Conservation (phyloP, 2,329 filamentous ascomycete species). For the Penicillium oxalicum region DNA sequence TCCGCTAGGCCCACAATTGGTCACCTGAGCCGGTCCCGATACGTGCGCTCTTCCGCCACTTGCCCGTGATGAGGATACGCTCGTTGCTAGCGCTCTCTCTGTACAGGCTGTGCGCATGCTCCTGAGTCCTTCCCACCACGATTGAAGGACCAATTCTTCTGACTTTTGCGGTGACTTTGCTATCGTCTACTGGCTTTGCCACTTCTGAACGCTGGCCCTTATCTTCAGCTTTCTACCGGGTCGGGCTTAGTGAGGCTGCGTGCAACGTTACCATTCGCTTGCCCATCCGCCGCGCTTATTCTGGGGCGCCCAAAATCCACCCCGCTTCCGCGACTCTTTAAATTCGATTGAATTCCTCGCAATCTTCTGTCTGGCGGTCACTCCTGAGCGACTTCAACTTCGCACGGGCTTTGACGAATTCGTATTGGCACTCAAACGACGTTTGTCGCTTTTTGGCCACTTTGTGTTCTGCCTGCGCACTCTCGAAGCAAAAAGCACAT, state of each 20-base stretch:
- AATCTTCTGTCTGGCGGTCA: background rate
- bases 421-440: conserved; percentile 1
- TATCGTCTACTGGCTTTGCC: background rate
- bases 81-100: background rate
- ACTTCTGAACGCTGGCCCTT: background rate
- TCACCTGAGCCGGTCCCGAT: conserved; percentile 20
- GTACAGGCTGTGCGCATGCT: background rate
- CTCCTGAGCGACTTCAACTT: background rate
- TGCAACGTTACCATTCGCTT: conserved; percentile 17
- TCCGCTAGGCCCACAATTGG: conserved; percentile 13
- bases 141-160: no score
- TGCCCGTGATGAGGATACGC: background rate
- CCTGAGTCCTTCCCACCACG: background rate
- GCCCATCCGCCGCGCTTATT: conserved; percentile 9
- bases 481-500: conserved; percentile 12
- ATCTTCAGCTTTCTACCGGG: background rate
- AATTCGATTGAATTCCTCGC: background rate
- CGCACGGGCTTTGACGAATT: background rate
- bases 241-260: conserved; percentile 4
- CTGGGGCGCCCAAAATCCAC: conserved; percentile 12
- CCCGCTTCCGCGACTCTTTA: conserved; percentile 12
- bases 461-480: background rate
- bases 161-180: background rate
- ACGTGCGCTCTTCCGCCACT: conserved; percentile 18
- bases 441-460: conserved; percentile 1